Evolutionary conservation across 2,329 filamentous ascomycete species (phyloP), one percentile per base, ranked within the genome.

Genomic region (Sporothrix variecibatus): DNA sequence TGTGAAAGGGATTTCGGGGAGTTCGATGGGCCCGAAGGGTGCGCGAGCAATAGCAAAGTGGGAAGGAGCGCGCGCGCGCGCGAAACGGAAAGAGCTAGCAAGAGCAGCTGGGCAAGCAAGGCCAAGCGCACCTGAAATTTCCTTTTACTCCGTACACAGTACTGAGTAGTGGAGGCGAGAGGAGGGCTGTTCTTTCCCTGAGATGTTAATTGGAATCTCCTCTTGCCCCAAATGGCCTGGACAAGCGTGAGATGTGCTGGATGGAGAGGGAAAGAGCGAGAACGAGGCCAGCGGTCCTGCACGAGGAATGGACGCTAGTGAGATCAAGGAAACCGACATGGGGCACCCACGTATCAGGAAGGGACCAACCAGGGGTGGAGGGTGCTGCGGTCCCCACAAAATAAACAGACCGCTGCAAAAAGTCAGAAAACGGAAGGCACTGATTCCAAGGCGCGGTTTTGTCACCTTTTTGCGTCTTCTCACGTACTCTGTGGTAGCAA

Each of bases 91-190:
- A 70, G 67, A 70, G 67, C 49, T 23, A 38, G 46, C 65, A n/a
- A 69, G 26, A 69, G 43, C 20, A 46, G 3, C 49, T 38, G 31
- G 49, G 67, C 11, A 70, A 68, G 31, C 28, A 15, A 56, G 31
- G 67, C 23, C 64, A 65, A 26, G 60, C 65, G 67, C 49, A 34
- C 67, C 67, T 58, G 67, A 70, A 70, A 70, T 70, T 58, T 70
- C 67, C 28, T 56, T 56, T 38, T 40, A n/a, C n/a, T n/a, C n/a
- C n/a, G n/a, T n/a, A n/a, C n/a, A n/a, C n/a, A n/a, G n/a, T n/a
- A n/a, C n/a, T n/a, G n/a, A n/a, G n/a, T n/a, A 20, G 49, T 70
- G 31, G 34, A 65, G n/a, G n/a, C n/a, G n/a, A 34, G 60, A 6
- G 6, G 34, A 34, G 1, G 34, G 34, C 34, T 40, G 60, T 20